Percentiles rank a stretch among this genome's conserved stretches.
Evolutionary conservation across 2,329 filamentous ascomycete genomes (phyloP).

Genomic region (Pseudogymnoascus sp.): DNA sequence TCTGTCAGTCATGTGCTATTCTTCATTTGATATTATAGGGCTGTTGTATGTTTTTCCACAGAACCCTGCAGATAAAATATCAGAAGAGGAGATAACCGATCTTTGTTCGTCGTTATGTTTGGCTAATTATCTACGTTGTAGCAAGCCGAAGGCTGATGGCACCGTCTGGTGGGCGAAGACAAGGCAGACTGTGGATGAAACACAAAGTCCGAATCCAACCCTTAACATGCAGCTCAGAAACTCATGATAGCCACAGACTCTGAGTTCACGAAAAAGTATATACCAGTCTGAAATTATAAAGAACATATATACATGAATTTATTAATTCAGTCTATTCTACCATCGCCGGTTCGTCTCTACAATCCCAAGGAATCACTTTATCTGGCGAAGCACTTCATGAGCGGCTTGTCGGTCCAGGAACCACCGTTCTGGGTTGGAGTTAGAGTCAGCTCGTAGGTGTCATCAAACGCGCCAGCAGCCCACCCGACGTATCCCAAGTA

Average conservation of each 20-base stretch:
- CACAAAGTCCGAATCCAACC: not conserved
- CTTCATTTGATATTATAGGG: no score
- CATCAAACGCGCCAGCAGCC: slow-evolving; percentile 30
- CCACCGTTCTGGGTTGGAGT: slow-evolving; percentile 20
- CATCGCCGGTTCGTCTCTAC: no score
- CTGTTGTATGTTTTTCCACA: no score
- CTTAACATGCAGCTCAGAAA: not conserved
- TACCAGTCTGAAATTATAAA: not conserved
- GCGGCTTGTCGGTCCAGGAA: slow-evolving; percentile 19
- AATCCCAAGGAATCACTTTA: no score
- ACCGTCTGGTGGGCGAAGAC: not conserved
- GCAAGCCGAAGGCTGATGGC: not conserved
- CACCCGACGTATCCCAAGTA: slow-evolving; percentile 34
- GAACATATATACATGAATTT: no score
- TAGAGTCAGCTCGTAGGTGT: slow-evolving; percentile 22
- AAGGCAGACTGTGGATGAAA: not conserved
- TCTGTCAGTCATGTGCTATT: no score
- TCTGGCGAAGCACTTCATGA: slow-evolving; percentile 15
- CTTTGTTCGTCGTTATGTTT: slow-evolving; percentile 23
- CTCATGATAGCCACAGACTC: not conserved
- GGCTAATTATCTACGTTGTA: slow-evolving; percentile 35
- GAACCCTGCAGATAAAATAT: no score
- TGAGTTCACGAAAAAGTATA: not conserved
- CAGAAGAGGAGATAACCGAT: slow-evolving; percentile 14
- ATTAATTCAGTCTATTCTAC: no score